phyloP scores from a whole-genome alignment of 1,284 basidiomycete genomes.

The Moesziomyces sp. region DNA sequence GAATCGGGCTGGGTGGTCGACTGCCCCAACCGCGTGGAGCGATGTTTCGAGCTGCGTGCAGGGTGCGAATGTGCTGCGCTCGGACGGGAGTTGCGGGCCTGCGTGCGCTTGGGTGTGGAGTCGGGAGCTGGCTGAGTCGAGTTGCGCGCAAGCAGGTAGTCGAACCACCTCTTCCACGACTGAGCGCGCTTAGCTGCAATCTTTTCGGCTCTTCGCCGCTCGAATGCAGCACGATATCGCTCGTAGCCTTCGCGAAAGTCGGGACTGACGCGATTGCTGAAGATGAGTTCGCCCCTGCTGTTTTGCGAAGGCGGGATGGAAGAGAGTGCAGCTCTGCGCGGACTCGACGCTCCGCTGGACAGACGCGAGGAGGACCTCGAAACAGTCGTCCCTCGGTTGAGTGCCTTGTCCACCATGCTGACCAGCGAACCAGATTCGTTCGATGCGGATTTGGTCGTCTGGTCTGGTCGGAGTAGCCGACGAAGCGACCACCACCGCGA shows the following conservation, averaged over 20 bases:
- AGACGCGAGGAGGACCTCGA: conserved; percentile 1
- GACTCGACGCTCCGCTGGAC: background rate
- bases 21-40: conserved; percentile 5
- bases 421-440: background rate
- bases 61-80: conserved; percentile 3
- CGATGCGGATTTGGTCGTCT: background rate
- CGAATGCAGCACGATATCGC: conserved; percentile 89
- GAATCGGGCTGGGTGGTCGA: conserved; percentile 2
- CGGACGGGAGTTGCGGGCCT: background rate
- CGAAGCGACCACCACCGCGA: conserved; percentile 11
- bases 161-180: conserved; percentile 45
- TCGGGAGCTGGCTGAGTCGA: background rate
- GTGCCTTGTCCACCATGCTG: background rate
- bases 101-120: background rate
- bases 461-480: conserved; percentile 2
- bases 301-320: conserved; percentile 88
- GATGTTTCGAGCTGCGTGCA: conserved; percentile 9
- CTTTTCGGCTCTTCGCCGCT: conserved; percentile 78
- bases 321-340: conserved; percentile 69
- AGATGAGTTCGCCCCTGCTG: conserved; percentile 94
- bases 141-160: conserved; percentile 19
- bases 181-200: conserved; percentile 49
- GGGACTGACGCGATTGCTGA: conserved; percentile 85
- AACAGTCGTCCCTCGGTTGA: background rate
- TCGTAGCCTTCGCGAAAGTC: conserved; percentile 91